phyloP scores from a whole-genome alignment of 371 early-diverging fungal species.

The Haplosporangium sp. region DNA sequence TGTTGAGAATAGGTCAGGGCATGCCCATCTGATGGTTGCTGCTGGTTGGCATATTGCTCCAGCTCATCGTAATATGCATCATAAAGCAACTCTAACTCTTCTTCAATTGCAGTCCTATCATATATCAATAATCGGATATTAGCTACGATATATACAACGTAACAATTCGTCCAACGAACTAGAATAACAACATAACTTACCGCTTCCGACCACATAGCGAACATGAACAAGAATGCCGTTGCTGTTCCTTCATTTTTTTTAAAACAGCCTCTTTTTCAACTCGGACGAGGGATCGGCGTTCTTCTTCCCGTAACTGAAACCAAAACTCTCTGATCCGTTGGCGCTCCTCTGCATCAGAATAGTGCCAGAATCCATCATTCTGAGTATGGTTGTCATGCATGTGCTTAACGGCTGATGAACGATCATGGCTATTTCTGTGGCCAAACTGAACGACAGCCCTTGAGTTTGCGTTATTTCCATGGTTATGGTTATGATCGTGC shows the following conservation, averaged over 20 bases:
- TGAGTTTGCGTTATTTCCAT: constrained; percentile 20
- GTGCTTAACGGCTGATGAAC: constrained; percentile 40
- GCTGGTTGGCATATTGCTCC: constrained; percentile 87
- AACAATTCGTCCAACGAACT: not conserved
- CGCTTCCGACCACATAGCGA: constrained; percentile 92
- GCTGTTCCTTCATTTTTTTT: constrained; percentile 94
- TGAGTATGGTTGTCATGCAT: constrained; percentile 41
- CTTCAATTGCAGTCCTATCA: constrained; percentile 88
- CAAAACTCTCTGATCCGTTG: constrained; percentile 91
- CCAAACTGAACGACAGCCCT: constrained; percentile 28
- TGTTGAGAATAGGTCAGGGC: constrained; percentile 55
- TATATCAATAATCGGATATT: not conserved
- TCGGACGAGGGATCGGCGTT: constrained; percentile 85
- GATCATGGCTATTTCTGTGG: constrained; percentile 47
- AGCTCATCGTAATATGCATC: constrained; percentile 94
- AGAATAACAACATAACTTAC: constrained; percentile 53
- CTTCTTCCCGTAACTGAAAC: constrained; percentile 87
- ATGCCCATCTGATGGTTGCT: constrained; percentile 67
- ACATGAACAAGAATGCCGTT: constrained; percentile 91
- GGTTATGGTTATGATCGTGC: constrained; percentile 18
- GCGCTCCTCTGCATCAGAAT: constrained; percentile 83
- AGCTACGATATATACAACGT: not conserved
- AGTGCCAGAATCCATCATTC: constrained; percentile 79
- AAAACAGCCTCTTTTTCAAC: constrained; percentile 93
- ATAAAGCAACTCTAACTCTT: constrained; percentile 90